Evolutionary conservation across 1,284 basidiomycete genomes (phyloP).

Genomic region (Megacollybia platyphylla): DNA sequence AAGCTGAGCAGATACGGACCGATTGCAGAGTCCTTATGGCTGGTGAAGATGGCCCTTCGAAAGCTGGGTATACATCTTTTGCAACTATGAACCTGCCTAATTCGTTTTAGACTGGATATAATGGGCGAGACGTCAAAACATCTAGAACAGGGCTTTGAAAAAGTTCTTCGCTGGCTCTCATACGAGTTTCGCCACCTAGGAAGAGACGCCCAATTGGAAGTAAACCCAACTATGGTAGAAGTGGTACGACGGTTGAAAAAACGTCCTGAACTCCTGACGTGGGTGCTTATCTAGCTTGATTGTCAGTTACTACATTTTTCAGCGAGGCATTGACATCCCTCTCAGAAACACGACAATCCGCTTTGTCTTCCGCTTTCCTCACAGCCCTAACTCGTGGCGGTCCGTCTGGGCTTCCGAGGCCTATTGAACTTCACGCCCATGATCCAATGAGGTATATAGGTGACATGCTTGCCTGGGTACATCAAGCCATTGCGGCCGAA

Average conservation of each 20-base stretch:
- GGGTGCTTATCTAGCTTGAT: slow-evolving; percentile 14
- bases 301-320: slow-evolving; percentile 4
- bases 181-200: slow-evolving; percentile 81
- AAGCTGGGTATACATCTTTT: slow-evolving; percentile 55
- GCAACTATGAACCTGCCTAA: background rate
- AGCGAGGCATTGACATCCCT: slow-evolving; percentile 75
- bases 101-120: slow-evolving; percentile 61
- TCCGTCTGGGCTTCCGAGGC: slow-evolving; percentile 77
- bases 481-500: slow-evolving; percentile 91
- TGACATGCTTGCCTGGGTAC: slow-evolving; percentile 98
- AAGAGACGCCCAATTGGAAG: slow-evolving; percentile 71
- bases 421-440: slow-evolving; percentile 95
- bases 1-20: slow-evolving; percentile 68
- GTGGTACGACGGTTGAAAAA: slow-evolving; percentile 63
- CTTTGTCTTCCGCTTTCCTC: slow-evolving; percentile 73
- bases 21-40: slow-evolving; percentile 83
- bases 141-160: slow-evolving; percentile 84
- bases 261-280: slow-evolving; percentile 74
- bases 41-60: slow-evolving; percentile 73
- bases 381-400: slow-evolving; percentile 85
- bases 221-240: slow-evolving; percentile 58
- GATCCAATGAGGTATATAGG: slow-evolving; percentile 94
- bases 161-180: slow-evolving; percentile 77
- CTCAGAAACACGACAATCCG: slow-evolving; percentile 71
- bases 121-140: slow-evolving; percentile 73